These are phyloP conservation scores for Bipolaris sorokiniana DNA, from an alignment of 2,329 filamentous ascomycete genomes.

Conservation along the genomic window DNA sequence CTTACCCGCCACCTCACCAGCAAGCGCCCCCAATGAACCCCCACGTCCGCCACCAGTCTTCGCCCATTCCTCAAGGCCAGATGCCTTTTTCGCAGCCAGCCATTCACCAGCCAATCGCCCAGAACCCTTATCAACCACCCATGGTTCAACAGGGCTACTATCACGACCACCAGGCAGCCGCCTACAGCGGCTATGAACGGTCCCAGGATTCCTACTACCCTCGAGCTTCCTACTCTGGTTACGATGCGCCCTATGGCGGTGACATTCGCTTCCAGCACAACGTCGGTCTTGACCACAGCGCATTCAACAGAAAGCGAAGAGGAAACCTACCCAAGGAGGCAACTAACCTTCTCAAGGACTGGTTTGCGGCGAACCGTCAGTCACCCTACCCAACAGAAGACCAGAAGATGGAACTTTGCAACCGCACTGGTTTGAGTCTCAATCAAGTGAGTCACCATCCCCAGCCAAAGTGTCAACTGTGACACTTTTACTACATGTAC, in stretches of 20 bases:
- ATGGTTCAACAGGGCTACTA: conserved; percentile 32
- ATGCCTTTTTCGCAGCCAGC: conserved; percentile 20
- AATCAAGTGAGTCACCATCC: conserved; percentile 60
- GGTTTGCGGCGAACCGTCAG: conserved; percentile 63
- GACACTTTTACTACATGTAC: conserved; percentile 32
- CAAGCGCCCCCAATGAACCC: conserved; percentile 5
- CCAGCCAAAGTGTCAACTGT: conserved; percentile 41
- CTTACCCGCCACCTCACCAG: conserved; percentile 28
- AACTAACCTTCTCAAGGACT: conserved; percentile 78
- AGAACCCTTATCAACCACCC: conserved; percentile 23
- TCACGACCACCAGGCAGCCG: conserved; percentile 29
- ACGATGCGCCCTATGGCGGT: conserved; percentile 29
- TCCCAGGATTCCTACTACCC: conserved; percentile 30
- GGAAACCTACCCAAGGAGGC: conserved; percentile 92
- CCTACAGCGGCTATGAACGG: conserved; percentile 27
- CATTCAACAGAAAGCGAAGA: conserved; percentile 62
- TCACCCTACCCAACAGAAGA: conserved; percentile 89
- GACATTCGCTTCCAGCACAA: conserved; percentile 42
- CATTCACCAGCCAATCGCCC: conserved; percentile 13
- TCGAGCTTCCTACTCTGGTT: conserved; percentile 23
- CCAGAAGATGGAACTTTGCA: conserved; percentile 82
- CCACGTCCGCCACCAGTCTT: conserved; percentile 39
- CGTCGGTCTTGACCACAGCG: conserved; percentile 36
- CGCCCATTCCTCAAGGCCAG: conserved; percentile 28
- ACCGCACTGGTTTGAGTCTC: conserved; percentile 76